Base-by-base conservation (phyloP, 345 rosid species). In the Geranium rotundifolium region DNA sequence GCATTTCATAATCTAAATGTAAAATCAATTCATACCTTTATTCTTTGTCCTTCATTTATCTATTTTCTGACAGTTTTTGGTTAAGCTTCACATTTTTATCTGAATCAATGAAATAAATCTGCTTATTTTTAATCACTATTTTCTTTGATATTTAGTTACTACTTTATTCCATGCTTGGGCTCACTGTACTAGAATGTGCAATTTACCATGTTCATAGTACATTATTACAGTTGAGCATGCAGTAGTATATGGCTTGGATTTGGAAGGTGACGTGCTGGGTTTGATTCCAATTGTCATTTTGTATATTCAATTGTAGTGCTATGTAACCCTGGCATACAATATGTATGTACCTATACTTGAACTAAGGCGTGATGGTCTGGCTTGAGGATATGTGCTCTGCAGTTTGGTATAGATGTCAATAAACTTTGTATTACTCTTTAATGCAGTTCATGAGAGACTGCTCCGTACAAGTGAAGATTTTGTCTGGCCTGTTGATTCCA, bases 381-480 rank as follows among this genome's bases (percentile, higher is more conserved):
- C 10, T 16, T 46, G 29, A 27, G 56, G 18, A 54, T 57, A 29
- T 34, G 61, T 31, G 10, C 59, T 55, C 19, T 55, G 63, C 50
- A 59, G 10, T 12, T 9, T 12, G 39, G 57, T n/a, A 3, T 13
- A 50, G 23, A 39, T 59, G 10, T 5, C 50, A 58, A 59, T 4
- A 63, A 68, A 63, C 57, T 49, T 20, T 56, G 37, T 62, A 18
- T 29, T 20, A 4, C 61, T 61, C 69, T 41, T 19, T 72, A 59
- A 39, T 79, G 79, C 82, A 87, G 98, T 87, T 64, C 70, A 72
- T n/a, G 96, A 89, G 66, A 85, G 79, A 69, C 68, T 76, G 64
- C 80, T 92, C 37, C 88, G 95, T 67, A 81, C 80, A 13, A 34
- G 80, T 37, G 98, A 87, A 9, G 96, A 92, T 74, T 89, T 87